These are phyloP conservation scores for Mycena sanguinolenta DNA, from an alignment of 768 basidiomycete species.

Conservation along the genomic window DNA sequence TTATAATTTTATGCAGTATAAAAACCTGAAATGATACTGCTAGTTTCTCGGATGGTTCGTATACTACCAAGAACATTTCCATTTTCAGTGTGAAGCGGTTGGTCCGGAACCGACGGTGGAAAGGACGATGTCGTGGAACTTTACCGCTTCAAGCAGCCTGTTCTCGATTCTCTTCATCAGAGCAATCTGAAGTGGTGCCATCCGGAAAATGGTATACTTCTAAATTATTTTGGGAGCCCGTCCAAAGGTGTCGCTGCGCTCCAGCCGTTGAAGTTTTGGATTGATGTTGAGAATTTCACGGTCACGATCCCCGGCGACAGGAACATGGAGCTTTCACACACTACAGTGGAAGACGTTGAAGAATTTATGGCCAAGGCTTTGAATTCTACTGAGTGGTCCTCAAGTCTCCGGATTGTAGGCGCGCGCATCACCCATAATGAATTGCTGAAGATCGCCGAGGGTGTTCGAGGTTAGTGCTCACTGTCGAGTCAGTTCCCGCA, in stretches of 20 bases:
- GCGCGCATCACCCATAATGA: constrained; percentile 11
- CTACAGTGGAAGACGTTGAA: constrained; percentile 7
- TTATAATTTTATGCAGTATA: no score
- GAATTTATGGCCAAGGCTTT: constrained; percentile 10
- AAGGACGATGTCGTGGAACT: constrained; percentile 9
- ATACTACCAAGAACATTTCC: no score
- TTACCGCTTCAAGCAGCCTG: constrained; percentile 11
- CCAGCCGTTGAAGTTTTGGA: constrained; percentile 20
- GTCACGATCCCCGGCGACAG: constrained; percentile 15
- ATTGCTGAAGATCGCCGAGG: constrained; percentile 6
- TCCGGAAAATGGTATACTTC: constrained; percentile 5
- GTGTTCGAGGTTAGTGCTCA: constrained; percentile 1
- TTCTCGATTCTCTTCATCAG: constrained; percentile 1
- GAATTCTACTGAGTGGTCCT: neutral
- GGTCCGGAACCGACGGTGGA: constrained; percentile 9
- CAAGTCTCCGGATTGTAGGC: constrained; percentile 5
- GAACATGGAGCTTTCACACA: constrained; percentile 3
- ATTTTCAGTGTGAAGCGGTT: no score
- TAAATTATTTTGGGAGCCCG: constrained; percentile 16
- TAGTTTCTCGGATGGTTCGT: no score
- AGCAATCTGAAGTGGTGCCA: constrained; percentile 12
- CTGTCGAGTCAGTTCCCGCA: neutral
- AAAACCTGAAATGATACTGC: no score
- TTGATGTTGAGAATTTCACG: constrained; percentile 18
- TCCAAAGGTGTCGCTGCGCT: neutral